Conservation (phyloP, 208 protist species). For the Angomonas ambiguus region DNA sequence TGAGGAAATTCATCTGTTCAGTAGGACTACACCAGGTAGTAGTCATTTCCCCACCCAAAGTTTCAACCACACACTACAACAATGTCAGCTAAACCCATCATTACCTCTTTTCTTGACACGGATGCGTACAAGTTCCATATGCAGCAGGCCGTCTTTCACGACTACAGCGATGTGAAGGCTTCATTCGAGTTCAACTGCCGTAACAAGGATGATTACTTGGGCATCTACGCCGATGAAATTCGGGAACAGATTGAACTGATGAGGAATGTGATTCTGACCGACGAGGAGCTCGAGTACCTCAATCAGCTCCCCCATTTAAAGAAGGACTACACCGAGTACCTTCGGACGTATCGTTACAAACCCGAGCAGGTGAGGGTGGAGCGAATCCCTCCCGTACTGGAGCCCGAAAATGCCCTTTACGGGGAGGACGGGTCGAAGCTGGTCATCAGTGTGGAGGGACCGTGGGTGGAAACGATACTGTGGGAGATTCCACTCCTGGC, state of each 20-base stretch:
- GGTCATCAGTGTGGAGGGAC: slow-evolving; percentile 56
- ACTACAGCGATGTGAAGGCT: slow-evolving; percentile 38
- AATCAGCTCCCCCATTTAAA: slow-evolving; percentile 60
- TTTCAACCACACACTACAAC: background rate
- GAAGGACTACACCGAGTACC: slow-evolving; percentile 75
- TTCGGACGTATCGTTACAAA: slow-evolving; percentile 74
- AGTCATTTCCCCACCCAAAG: background rate
- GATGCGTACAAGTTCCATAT: slow-evolving; percentile 90
- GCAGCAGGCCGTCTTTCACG: slow-evolving; percentile 85
- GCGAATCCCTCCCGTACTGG: slow-evolving; percentile 28
- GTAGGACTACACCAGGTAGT: too few species aligned
- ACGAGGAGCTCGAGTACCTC: slow-evolving; percentile 72
- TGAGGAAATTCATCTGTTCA: too few species aligned
- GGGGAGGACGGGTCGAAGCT: slow-evolving; percentile 49
- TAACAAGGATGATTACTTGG: slow-evolving; percentile 68
- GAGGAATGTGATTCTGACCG: slow-evolving; percentile 34
- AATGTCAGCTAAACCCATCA: slow-evolving; percentile 33
- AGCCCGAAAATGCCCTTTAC: slow-evolving; percentile 17
- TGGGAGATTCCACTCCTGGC: slow-evolving; percentile 85
- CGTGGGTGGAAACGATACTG: slow-evolving; percentile 86
- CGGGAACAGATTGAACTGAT: slow-evolving; percentile 35
- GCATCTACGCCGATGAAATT: slow-evolving; percentile 57
- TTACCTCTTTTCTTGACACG: slow-evolving; percentile 81
- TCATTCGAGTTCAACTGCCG: slow-evolving; percentile 77
- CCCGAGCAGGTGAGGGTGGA: slow-evolving; percentile 65